Conservation (phyloP, 805 yeast species). For the Ogataea trehalophila region DNA sequence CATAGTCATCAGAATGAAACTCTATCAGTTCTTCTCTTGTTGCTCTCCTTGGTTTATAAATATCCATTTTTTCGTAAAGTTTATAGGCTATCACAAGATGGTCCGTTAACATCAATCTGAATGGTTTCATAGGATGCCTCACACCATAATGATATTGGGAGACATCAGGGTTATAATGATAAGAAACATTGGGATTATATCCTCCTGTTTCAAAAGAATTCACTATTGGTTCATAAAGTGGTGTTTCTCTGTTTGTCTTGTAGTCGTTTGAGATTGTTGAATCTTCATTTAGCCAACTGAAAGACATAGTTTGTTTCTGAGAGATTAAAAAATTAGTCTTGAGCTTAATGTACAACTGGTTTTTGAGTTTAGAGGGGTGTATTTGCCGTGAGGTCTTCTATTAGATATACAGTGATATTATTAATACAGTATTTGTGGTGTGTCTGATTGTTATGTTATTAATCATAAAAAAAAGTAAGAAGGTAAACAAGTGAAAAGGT, state of each 20-base stretch:
- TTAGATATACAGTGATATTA: too few species aligned
- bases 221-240: conserved; percentile 41
- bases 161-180: conserved; percentile 81
- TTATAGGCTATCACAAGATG: conserved; percentile 83
- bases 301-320: conserved; percentile 10
- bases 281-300: conserved; percentile 26
- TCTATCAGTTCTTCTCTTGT: conserved; percentile 71
- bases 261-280: conserved; percentile 22
- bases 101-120: conserved; percentile 88
- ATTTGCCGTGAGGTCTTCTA: too few species aligned
- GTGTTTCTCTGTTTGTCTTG: conserved; percentile 32
- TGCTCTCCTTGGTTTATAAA: conserved; percentile 79
- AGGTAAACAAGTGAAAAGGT: too few species aligned
- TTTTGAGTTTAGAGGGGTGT: too few species aligned
- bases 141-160: conserved; percentile 86
- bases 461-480: too few species aligned
- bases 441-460: too few species aligned
- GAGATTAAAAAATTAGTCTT: neutral
- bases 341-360: neutral
- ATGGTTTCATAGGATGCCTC: conserved; percentile 98
- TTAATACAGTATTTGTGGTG: too few species aligned
- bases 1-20: conserved; percentile 86
- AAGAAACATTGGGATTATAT: conserved; percentile 64
- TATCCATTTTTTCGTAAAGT: conserved; percentile 83
- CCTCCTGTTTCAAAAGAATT: conserved; percentile 33